Base-by-base conservation (phyloP, 139 green algal species). In the Picochlorum sp. region DNA sequence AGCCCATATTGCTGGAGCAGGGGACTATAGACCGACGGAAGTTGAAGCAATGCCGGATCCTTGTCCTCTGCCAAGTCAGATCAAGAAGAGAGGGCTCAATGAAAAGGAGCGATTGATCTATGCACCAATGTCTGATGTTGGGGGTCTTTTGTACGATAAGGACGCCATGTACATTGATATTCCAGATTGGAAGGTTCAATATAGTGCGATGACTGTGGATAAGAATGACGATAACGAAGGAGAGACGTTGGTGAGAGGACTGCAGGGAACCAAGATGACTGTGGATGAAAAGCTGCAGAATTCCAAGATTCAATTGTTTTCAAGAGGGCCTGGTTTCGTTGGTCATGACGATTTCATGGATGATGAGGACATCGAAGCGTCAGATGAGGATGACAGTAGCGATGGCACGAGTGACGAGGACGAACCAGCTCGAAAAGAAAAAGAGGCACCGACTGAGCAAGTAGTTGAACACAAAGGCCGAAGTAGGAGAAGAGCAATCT, bases 81-180 rank as follows among this genome's bases (percentile, higher is more conserved):
- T 82, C 51, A 95, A 88, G 79, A 85, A 81, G 62, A 74, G 86
- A 28, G 75, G 73, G 8, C 75, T 96, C 58, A 88, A 85, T 61
- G 93, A 99, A 51, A 79, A 77, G 60, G 86, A 96, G 73, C 82
- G 87, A 8, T 71, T 92, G 38, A 62, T 98, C n/a, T 97, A 98
- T 58, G 94, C 92, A 4, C 94, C 94, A 38, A 97, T 99, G 91
- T 77, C 79, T 13, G 87, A 97, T 67, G 74, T 97, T n/a, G 94
- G 91, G 1, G 90, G 90, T 6, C 76, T 99, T 63, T 76, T 97
- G 71, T 97, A 95, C 66, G 94, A 99, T 80, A 89, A 90, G 66
- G 93, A 99, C 45, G 93, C 92, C 1, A 85, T 96, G 16, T 99
- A 99, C 74, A 89, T 99, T 45, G 87, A 97, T 73, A 94, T 99